phyloP scores from a whole-genome alignment of 2,329 filamentous ascomycete genomes.

The Lasiodiplodia gonubiensis region DNA sequence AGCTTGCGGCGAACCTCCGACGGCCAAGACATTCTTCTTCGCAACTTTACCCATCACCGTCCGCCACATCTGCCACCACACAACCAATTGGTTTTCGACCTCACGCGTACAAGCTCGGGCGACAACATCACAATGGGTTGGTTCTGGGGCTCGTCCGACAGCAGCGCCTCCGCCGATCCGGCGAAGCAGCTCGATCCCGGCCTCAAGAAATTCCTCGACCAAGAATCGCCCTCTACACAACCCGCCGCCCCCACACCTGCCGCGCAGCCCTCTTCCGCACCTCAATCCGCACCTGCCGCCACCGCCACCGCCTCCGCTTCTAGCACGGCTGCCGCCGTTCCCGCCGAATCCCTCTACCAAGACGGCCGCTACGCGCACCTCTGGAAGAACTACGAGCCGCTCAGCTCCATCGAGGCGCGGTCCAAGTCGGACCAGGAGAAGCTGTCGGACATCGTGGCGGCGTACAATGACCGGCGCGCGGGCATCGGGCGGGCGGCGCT shows the following conservation, averaged over 20 bases:
- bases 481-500: constrained; percentile 80
- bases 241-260: constrained; percentile 36
- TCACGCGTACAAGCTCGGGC: background rate
- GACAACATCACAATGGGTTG: constrained; percentile 60
- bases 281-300: constrained; percentile 27
- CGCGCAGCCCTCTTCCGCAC: constrained; percentile 25
- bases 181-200: constrained; percentile 79
- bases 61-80: background rate
- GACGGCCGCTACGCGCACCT: constrained; percentile 82
- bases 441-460: constrained; percentile 78
- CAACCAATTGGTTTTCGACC: background rate
- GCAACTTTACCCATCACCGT: background rate
- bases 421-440: constrained; percentile 79
- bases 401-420: constrained; percentile 70
- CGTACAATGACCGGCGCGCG: constrained; percentile 80
- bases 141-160: constrained; percentile 60
- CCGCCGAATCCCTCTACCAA: constrained; percentile 64
- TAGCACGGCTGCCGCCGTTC: constrained; percentile 45
- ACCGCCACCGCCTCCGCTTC: background rate
- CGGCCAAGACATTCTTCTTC: constrained; percentile 5
- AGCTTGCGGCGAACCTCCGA: background rate
- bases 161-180: constrained; percentile 61
- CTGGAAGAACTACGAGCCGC: constrained; percentile 88
- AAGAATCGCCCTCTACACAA: constrained; percentile 65
- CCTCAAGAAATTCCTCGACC: constrained; percentile 81